Base-by-base conservation (phyloP, 192 early-diverging fungal genomes). In the Backusella liffmaniae region DNA sequence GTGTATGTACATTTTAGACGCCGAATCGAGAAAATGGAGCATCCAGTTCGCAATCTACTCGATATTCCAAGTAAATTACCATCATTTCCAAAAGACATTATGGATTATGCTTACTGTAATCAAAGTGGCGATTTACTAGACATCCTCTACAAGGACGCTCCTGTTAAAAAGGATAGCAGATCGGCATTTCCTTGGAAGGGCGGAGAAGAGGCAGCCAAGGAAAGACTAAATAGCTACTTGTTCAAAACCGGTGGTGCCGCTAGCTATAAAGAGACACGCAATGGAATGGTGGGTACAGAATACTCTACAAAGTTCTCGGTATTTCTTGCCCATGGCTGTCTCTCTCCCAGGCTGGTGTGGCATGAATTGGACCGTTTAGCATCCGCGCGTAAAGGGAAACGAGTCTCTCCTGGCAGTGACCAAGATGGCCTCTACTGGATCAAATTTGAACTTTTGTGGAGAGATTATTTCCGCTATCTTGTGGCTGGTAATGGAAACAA, bases 271-370 rank as follows among this genome's bases (percentile, higher is more conserved):
- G 62, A 76, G 5, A 85, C 84, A 3, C 79, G 84, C 2, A 85
- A 85, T 49, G 84, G 80, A 4, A 67, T 85, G 41, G 35, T 85
- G 23, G 84, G 84, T 10, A 69, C 75, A 16, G 83, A 84, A 4
- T 85, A 84, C 68, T 77, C 74, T 23, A 78, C 84, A n/a, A 85
- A 85, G 67, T 69, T 85, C 16, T 80, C 79, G 1, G 65, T 42
- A 1, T 80, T 62, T 16, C 62, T 80, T 7, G 51, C 78, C 4
- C 59, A 79, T 21, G 79, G 79, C 1, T 80, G 70, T 56, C n/a
- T 80, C 34, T 79, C 77, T 2, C 77, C 79, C 1, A 72, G 78
- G 1, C 12, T 32, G 12, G 39, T 80, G 1, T 77, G 68, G 70
- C 68, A 67, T 34, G 59, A 66, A 70, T 18, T 81, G 35, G 18